Evolutionary conservation across 2,329 filamentous ascomycete genomes (phyloP).

Genomic region (Colletotrichum melonis): DNA sequence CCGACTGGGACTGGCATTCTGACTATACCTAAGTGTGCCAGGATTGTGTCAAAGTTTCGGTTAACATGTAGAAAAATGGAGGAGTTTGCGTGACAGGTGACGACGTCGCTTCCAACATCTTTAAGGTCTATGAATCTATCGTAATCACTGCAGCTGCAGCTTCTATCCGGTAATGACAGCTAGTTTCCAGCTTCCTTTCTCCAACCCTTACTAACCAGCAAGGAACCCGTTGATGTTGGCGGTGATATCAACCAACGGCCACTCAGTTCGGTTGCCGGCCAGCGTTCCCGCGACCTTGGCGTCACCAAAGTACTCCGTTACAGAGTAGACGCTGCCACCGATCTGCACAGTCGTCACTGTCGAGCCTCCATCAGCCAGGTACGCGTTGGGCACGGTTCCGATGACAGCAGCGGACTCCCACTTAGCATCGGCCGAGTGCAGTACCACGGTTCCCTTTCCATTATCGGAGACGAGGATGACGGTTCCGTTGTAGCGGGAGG

Average conservation of each 20-base stretch:
- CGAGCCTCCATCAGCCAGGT: slow-evolving; percentile 5
- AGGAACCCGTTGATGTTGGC: slow-evolving; percentile 20
- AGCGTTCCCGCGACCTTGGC: slow-evolving; percentile 21
- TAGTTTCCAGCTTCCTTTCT: not conserved
- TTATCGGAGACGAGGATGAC: slow-evolving; percentile 49
- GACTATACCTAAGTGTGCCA: not conserved
- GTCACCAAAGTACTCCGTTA: slow-evolving; percentile 26
- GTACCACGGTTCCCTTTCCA: slow-evolving; percentile 47
- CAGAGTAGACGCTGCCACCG: slow-evolving; percentile 25
- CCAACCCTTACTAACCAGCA: too few relatives aligned
- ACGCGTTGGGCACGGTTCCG: slow-evolving; percentile 43
- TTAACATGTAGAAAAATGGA: not conserved
- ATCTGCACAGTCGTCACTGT: slow-evolving; percentile 28
- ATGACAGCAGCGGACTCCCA: slow-evolving; percentile 50
- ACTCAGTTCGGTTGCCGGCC: slow-evolving; percentile 27
- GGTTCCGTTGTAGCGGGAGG: slow-evolving; percentile 45
- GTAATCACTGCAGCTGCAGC: not conserved
- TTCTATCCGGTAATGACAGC: not conserved
- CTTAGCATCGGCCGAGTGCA: slow-evolving; percentile 47
- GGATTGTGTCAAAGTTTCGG: not conserved
- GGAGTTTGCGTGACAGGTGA: not conserved
- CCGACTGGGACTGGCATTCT: not conserved
- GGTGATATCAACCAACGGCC: slow-evolving; percentile 30
- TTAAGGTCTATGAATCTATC: not conserved
- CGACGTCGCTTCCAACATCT: not conserved